Conservation (phyloP, 2,329 filamentous ascomycete species). For the Pezicula rhizophila region DNA sequence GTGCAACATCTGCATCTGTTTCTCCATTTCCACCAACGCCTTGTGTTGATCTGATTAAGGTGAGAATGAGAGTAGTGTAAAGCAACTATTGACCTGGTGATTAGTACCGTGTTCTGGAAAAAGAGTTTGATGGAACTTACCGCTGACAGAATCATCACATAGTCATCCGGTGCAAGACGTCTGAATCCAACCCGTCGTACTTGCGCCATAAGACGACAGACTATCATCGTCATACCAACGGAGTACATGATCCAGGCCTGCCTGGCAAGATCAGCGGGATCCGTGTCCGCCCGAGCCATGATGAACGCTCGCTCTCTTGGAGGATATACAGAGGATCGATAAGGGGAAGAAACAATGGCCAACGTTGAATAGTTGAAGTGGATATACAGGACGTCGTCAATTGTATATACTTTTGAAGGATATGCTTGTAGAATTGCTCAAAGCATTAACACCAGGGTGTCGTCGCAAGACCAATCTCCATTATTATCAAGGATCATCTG, state of each 20-base stretch:
- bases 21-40: conserved; percentile 36
- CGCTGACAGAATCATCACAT: conserved; percentile 6
- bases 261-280: not conserved
- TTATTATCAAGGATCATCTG: too few species aligned
- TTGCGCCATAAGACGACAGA: not conserved
- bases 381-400: too few species aligned
- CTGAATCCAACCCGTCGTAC: conserved; percentile 7
- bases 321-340: too few species aligned
- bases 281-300: not conserved
- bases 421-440: too few species aligned
- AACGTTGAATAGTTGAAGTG: too few species aligned
- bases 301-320: too few species aligned
- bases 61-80: conserved; percentile 35
- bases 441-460: too few species aligned
- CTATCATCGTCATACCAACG: conserved; percentile 5
- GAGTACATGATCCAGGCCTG: conserved; percentile 8
- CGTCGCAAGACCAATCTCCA: too few species aligned
- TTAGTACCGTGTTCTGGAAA: not conserved
- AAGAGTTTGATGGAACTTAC: conserved; percentile 1
- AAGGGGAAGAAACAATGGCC: too few species aligned
- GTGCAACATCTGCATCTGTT: conserved; percentile 28
- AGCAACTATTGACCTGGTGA: conserved; percentile 14
- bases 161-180: conserved; percentile 7
- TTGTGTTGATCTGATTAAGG: conserved; percentile 30
- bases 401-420: too few species aligned